phyloP scores from a whole-genome alignment of 23 red algal genomes.

The Rhodosorus marinus region DNA sequence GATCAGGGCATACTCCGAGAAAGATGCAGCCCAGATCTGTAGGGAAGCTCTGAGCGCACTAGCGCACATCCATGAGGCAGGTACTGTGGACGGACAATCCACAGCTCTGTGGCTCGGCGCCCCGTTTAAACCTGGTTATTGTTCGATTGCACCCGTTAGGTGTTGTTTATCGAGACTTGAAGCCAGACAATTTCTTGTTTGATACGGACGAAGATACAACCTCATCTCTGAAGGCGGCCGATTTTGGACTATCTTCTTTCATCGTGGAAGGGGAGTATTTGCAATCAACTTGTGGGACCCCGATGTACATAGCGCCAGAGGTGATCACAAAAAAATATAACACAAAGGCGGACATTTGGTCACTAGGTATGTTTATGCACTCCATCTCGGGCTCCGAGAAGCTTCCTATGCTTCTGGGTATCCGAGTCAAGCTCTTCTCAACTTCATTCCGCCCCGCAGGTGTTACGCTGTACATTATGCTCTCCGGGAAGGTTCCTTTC shows the following conservation, averaged over 20 bases:
- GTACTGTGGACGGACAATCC: no score
- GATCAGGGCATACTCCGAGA: conserved; percentile 54
- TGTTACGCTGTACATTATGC: neutral
- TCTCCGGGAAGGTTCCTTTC: neutral
- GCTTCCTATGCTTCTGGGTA: no score
- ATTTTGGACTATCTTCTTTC: conserved; percentile 54
- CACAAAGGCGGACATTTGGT: conserved; percentile 87
- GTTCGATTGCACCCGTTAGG: conserved; percentile 41
- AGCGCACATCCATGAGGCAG: no score
- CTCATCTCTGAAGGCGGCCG: conserved; percentile 55
- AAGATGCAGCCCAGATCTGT: conserved; percentile 47
- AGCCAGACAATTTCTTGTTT: conserved; percentile 86
- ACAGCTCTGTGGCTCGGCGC: no score
- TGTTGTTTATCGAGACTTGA: conserved; percentile 71
- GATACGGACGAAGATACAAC: conserved; percentile 9
- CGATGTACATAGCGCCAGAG: conserved; percentile 95
- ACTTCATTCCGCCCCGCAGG: no score
- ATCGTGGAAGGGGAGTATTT: neutral
- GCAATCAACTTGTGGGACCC: conserved; percentile 24
- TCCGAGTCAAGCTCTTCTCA: no score
- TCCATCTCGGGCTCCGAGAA: no score
- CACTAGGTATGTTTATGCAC: no score
- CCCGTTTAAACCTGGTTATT: no score
- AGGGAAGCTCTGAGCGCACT: conserved; percentile 24
- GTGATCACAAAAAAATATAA: conserved; percentile 73